These are phyloP conservation scores for Fusarium devonianum DNA, from an alignment of 2,329 filamentous ascomycete species.

Conservation along the genomic window DNA sequence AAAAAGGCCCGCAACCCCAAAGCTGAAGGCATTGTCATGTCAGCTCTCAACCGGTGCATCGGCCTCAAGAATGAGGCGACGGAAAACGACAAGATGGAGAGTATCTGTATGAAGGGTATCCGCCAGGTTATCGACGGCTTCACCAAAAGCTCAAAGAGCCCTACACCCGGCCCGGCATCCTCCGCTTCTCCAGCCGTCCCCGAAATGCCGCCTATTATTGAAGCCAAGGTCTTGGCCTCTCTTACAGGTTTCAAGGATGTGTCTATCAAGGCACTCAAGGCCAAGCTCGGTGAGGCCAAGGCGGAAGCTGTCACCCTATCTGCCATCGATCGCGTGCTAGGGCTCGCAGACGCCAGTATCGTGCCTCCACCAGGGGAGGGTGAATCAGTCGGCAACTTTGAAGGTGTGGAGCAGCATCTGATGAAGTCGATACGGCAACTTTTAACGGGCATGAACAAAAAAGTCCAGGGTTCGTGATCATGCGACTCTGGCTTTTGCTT, in stretches of 20 bases:
- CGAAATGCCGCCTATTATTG: conserved; percentile 45
- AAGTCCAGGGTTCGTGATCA: conserved; percentile 38
- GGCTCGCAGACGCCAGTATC: conserved; percentile 55
- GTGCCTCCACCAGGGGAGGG: conserved; percentile 46
- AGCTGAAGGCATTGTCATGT: conserved; percentile 59
- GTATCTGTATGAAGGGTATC: conserved; percentile 55
- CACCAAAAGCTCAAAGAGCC: conserved; percentile 47
- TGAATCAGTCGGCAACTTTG: conserved; percentile 46
- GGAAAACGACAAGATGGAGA: conserved; percentile 56
- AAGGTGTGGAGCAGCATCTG: conserved; percentile 51
- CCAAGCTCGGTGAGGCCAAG: conserved; percentile 50
- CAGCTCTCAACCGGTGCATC: conserved; percentile 59
- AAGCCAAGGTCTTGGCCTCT: conserved; percentile 51
- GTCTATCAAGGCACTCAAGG: conserved; percentile 53
- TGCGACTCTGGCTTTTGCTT: background rate
- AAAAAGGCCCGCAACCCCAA: conserved; percentile 52
- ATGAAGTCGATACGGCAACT: conserved; percentile 52
- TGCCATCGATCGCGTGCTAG: conserved; percentile 59
- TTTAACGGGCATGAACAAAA: conserved; percentile 51
- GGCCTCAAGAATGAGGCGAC: conserved; percentile 55
- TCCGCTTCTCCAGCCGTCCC: conserved; percentile 31
- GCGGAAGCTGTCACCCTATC: conserved; percentile 58
- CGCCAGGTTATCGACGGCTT: conserved; percentile 55
- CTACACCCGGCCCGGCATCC: conserved; percentile 42
- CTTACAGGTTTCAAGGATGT: conserved; percentile 56